phyloP scores from a whole-genome alignment of 2,329 filamentous ascomycete genomes.

The Diaporthe humulicola region DNA sequence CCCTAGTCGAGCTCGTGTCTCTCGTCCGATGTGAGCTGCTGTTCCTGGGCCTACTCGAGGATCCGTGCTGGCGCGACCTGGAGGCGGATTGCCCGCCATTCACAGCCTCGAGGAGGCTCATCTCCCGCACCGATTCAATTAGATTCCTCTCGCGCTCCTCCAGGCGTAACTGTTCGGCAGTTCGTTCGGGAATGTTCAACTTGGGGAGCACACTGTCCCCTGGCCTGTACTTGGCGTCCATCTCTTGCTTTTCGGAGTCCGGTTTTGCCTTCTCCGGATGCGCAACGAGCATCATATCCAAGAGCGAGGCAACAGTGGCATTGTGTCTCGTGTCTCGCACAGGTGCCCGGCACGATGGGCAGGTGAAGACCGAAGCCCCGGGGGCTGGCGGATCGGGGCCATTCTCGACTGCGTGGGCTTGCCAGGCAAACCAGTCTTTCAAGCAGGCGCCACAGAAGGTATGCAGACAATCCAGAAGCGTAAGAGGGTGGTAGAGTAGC shows the following conservation, averaged over 20 bases:
- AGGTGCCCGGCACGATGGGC: slow-evolving; percentile 88
- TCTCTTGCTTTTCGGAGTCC: slow-evolving; percentile 80
- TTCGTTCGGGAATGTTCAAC: slow-evolving; percentile 64
- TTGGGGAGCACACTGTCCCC: slow-evolving; percentile 85
- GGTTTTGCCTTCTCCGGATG: slow-evolving; percentile 82
- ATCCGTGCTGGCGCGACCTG: slow-evolving; percentile 42
- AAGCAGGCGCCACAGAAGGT: slow-evolving; percentile 96
- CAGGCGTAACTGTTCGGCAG: slow-evolving; percentile 64
- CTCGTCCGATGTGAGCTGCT: slow-evolving; percentile 41
- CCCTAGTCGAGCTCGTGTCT: slow-evolving; percentile 47
- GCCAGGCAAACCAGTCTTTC: slow-evolving; percentile 94
- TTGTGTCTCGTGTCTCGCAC: slow-evolving; percentile 92
- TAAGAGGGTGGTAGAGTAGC: slow-evolving; percentile 90
- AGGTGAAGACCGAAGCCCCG: slow-evolving; percentile 77
- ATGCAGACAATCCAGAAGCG: slow-evolving; percentile 92
- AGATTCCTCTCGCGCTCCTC: slow-evolving; percentile 78
- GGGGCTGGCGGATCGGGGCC: slow-evolving; percentile 63
- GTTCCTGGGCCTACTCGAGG: slow-evolving; percentile 42
- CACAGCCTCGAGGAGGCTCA: slow-evolving; percentile 79
- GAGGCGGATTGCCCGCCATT: slow-evolving; percentile 55
- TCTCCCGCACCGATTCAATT: slow-evolving; percentile 77
- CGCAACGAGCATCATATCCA: slow-evolving; percentile 88
- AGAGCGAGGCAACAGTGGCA: slow-evolving; percentile 87
- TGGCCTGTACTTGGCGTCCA: slow-evolving; percentile 81
- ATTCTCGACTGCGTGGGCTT: slow-evolving; percentile 71